Base-by-base conservation (phyloP, 2,329 filamentous ascomycete genomes). In the Magnaporthiopsis incrustans region DNA sequence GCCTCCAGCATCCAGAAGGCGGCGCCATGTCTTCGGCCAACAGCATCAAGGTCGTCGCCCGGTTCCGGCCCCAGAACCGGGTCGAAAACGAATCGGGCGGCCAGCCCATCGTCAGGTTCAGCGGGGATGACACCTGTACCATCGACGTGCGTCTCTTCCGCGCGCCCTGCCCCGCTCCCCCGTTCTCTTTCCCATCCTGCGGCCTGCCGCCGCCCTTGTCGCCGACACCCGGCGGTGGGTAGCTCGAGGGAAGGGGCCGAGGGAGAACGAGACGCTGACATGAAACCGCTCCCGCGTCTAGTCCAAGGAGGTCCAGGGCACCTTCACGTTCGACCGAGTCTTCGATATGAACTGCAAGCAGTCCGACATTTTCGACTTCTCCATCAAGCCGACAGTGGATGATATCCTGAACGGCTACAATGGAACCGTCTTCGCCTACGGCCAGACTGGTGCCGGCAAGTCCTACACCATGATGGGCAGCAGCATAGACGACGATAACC, bases 401-500 rank as follows among this genome's bases (percentile, higher is more conserved):
- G 95, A 98, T 76, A 97, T 99, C 70, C 84, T 99, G 69, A 97
- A 98, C 78, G 95, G 95, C 69, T 99, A 99, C 85, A 99, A 99
- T 80, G 95, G 94, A 74, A 98, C 94, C 18, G 94, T 99, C 70
- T 98, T 99, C 72, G 95, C 95, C 67, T 99, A 99, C 76, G 95
- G 95, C 69, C 95, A 98, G 82, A 99, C 95, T 0, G 95, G 95
- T 77, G 93, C 94, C 15, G 95, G 95, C 82, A 99, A 99, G 82
- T 98, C 95, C 27, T 98, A 96, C 76, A 98, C 95, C 63, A 99
- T 99, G 95, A 96, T 96, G 92, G 91, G 91, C 66, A 90, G 90
- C 62, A 93, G 94, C 77, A 97, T 99, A 78, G 92, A 96, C 73
- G 91, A 97, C 76, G 87, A 91, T 3, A 89, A 89, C 69, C 91